phyloP scores from a whole-genome alignment of 768 basidiomycete species.

The Lentinula sp. region DNA sequence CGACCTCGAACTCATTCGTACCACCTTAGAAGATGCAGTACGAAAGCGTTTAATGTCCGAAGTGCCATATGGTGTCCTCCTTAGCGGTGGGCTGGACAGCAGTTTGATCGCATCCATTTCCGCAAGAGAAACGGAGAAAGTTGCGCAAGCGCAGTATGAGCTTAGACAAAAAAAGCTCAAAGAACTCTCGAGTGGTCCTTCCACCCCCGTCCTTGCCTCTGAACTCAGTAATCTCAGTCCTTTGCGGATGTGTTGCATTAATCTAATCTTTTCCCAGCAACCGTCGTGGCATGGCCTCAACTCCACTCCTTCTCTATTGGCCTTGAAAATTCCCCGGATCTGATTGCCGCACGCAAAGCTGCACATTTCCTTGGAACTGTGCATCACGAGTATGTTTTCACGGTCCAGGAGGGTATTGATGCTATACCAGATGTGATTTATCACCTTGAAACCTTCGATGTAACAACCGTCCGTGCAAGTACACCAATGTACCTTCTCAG shows the following conservation, averaged over 20 bases:
- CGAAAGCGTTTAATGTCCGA: slow-evolving; percentile 96
- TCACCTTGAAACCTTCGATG: slow-evolving; percentile 98
- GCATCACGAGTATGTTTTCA: slow-evolving; percentile 97
- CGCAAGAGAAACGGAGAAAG: slow-evolving; percentile 89
- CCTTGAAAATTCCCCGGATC: slow-evolving; percentile 90
- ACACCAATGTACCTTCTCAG: slow-evolving; percentile 99
- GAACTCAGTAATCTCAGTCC: slow-evolving; percentile 45
- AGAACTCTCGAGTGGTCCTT: slow-evolving; percentile 47
- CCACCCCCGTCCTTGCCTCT: slow-evolving; percentile 43
- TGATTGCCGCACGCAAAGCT: slow-evolving; percentile 88
- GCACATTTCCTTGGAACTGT: slow-evolving; percentile 91
- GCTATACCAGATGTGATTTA: slow-evolving; percentile 97
- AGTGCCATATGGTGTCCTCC: slow-evolving; percentile 94
- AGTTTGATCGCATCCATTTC: slow-evolving; percentile 96
- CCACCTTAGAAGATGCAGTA: slow-evolving; percentile 86
- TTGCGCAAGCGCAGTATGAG: slow-evolving; percentile 74
- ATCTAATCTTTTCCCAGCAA: slow-evolving; percentile 32
- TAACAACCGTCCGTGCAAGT: slow-evolving; percentile 95
- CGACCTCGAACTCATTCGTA: slow-evolving; percentile 67
- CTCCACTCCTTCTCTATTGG: slow-evolving; percentile 98
- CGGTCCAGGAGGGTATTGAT: slow-evolving; percentile 95
- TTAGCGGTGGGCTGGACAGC: slow-evolving; percentile 93
- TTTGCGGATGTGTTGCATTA: background rate
- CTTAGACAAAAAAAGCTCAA: slow-evolving; percentile 55
- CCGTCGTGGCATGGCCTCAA: slow-evolving; percentile 87